Evolutionary conservation across 148 eudicot species (phyloP), one percentile per base, ranked within the genome.

Genomic region (Silene uniflora): DNA sequence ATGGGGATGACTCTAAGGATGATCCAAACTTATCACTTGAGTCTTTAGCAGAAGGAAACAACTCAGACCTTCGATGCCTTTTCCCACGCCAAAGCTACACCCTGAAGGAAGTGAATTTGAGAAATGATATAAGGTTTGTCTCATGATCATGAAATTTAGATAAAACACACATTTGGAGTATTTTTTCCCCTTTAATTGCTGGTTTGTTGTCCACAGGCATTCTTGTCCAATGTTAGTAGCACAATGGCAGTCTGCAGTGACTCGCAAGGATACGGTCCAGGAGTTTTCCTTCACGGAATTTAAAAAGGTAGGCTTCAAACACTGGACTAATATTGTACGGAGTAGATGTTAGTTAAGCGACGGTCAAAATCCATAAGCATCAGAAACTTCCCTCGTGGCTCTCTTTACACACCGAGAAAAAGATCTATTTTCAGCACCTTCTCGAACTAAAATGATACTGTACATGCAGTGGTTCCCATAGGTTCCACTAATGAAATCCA

Each of bases 161-260:
- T 42, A 69, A 47, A 17, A 19, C 1, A 14, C 19, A 24, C 27
- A 7, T 18, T 55, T 24, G 29, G 13, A 52, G 58, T 75, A n/a
- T 22, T 27, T 52, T 29, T 27, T 80, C 62, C 7, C 14, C 56
- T 13, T 39, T 39, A 39, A 52, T 72, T 69, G 16, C 63, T 76
- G 49, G 44, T 72, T 62, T 79, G 29, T 52, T 81, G 3, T 83
- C 64, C 61, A 24, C 87, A 94, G 97, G 87, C 81, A 87, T 42
- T 74, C 87, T 25, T 84, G 82, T 63, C 98, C 98, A 3, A 88
- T 92, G 83, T 83, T 94, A 77, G 72, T 88, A 59, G 96, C 92
- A 12, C 98, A 94, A 70, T 91, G 85, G 90, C 98, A 94, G 81
- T 82, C 86, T 79, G 97, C 90, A 73, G 97, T 92, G 21, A 94